phyloP scores from a whole-genome alignment of 176 grass and related monocot genomes.

The Cenchrus americanus region DNA sequence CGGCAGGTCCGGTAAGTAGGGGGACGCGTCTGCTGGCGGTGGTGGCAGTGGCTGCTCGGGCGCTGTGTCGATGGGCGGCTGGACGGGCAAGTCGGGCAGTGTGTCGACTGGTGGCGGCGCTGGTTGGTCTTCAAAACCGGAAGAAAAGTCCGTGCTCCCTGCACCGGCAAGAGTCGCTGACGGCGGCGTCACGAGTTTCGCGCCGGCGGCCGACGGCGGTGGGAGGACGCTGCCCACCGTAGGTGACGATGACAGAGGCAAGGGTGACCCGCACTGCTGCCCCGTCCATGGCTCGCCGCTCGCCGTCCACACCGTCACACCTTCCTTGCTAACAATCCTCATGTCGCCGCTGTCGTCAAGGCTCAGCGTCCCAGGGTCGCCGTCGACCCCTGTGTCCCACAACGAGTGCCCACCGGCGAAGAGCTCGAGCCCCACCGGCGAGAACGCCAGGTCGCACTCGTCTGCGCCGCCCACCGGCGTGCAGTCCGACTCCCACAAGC shows the following conservation, averaged over 20 bases:
- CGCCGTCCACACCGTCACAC: conserved; percentile 48
- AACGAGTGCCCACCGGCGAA: conserved; percentile 57
- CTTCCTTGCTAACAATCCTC: conserved; percentile 46
- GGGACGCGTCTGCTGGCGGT: neutral
- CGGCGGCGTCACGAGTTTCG: conserved; percentile 43
- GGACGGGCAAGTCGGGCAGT: conserved; percentile 12
- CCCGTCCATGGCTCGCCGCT: conserved; percentile 50
- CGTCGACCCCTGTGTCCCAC: conserved; percentile 56
- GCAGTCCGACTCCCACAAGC: conserved; percentile 64
- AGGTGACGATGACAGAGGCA: conserved; percentile 13
- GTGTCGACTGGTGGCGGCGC: conserved; percentile 30
- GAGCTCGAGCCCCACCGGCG: conserved; percentile 55
- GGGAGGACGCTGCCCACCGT: neutral
- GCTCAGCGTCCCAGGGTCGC: conserved; percentile 39
- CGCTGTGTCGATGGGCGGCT: conserved; percentile 31
- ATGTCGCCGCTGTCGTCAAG: conserved; percentile 56
- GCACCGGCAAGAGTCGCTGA: conserved; percentile 19
- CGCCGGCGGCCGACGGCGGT: neutral
- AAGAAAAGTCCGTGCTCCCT: conserved; percentile 32
- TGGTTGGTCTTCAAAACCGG: conserved; percentile 23
- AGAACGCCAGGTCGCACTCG: conserved; percentile 57
- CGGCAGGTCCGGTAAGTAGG: conserved; percentile 15
- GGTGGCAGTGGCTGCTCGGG: conserved; percentile 29
- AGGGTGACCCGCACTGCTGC: conserved; percentile 42
- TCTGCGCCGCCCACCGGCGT: conserved; percentile 44